Percentiles rank a stretch among this genome's conserved stretches.
phyloP scores from a whole-genome alignment of 148 eudicot genomes.

The Chenopodium quinoa region DNA sequence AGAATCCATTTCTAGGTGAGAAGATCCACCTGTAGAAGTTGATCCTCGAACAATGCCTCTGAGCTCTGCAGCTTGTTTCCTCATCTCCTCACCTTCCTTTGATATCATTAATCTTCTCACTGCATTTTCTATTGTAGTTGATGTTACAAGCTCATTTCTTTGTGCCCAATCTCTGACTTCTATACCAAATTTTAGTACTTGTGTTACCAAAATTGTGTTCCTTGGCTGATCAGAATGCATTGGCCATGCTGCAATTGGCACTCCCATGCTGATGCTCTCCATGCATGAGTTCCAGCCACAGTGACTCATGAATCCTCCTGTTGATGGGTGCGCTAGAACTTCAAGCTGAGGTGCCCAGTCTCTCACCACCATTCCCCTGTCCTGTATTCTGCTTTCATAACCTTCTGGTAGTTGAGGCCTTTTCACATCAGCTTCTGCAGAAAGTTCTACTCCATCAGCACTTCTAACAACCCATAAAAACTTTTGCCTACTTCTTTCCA shows the following conservation, averaged over 20 bases:
- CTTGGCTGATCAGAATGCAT: slow-evolving; percentile 70
- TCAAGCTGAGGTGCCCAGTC: slow-evolving; percentile 76
- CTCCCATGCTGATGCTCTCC: slow-evolving; percentile 40
- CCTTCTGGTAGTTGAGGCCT: slow-evolving; percentile 50
- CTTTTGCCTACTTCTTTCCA: slow-evolving; percentile 50
- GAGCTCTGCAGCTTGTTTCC: neutral
- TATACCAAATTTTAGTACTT: slow-evolving; percentile 21
- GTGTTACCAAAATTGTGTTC: slow-evolving; percentile 38
- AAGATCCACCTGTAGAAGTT: neutral
- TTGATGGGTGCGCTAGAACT: slow-evolving; percentile 50
- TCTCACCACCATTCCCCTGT: slow-evolving; percentile 41
- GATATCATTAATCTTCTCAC: neutral
- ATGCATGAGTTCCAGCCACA: slow-evolving; percentile 78
- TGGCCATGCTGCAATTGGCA: slow-evolving; percentile 62
- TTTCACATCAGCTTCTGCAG: slow-evolving; percentile 17
- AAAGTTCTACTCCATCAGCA: slow-evolving; percentile 24
- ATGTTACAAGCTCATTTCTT: neutral
- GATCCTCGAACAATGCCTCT: neutral
- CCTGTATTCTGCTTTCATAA: slow-evolving; percentile 47
- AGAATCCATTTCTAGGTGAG: neutral
- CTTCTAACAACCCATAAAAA: slow-evolving; percentile 62
- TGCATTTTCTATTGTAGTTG: neutral
- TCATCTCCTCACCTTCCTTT: neutral
- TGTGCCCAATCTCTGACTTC: neutral
- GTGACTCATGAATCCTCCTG: slow-evolving; percentile 61